Evolutionary conservation across 345 rosid species (phyloP).

Genomic region (Bruguiera gymnorhiza): DNA sequence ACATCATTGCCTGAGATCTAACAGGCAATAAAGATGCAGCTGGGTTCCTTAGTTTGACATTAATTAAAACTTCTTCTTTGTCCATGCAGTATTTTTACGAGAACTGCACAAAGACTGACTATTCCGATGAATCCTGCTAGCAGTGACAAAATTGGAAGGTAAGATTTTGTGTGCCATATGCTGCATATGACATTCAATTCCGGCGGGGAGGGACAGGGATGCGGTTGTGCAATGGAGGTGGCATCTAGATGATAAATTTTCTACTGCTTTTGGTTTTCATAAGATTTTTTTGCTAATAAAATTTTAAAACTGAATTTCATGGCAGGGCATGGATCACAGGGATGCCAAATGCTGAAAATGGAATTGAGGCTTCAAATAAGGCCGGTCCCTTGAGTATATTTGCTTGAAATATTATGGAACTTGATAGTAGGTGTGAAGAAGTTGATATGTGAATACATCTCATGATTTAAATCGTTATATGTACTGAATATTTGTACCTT

Average conservation of each 20-base stretch:
- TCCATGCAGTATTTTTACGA: conserved; percentile 55
- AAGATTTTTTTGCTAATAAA: background rate
- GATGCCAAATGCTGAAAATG: conserved; percentile 50
- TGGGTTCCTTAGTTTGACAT: background rate
- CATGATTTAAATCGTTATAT: background rate
- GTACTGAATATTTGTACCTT: conserved; percentile 15
- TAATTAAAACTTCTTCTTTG: background rate
- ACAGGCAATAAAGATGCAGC: background rate
- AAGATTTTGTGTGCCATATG: conserved; percentile 15
- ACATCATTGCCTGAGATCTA: background rate
- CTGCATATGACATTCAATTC: no score
- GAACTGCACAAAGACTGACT: conserved; percentile 66
- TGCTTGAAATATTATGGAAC: conserved; percentile 31
- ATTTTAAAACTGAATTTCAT: conserved; percentile 6
- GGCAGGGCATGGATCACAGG: conserved; percentile 72
- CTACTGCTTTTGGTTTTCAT: background rate
- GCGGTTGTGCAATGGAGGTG: no score
- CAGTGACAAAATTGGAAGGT: conserved; percentile 55
- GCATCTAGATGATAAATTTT: no score
- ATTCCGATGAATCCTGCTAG: conserved; percentile 51
- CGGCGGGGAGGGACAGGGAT: no score
- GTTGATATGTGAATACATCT: background rate
- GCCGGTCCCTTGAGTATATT: conserved; percentile 73
- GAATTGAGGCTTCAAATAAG: conserved; percentile 58
- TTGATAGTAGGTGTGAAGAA: background rate